Evolutionary conservation across 306 rosid species (phyloP), one percentile per base, ranked within the genome.

Genomic region (Pterocarpus macrocarpus): DNA sequence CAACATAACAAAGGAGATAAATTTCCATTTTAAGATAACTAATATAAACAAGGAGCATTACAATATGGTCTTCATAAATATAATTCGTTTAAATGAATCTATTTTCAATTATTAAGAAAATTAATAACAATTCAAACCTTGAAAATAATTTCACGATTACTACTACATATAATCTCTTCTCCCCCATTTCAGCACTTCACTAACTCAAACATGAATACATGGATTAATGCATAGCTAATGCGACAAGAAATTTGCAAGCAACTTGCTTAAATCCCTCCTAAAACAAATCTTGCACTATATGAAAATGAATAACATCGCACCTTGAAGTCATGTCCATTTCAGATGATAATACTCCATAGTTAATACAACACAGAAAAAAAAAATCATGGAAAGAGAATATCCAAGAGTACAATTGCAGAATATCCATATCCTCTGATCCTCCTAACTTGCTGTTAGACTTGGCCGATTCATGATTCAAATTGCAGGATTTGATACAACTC

Each of bases 371-470:
- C 6, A 47, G 15, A 22, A 39, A 36, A 30, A 76, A 75, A n/a
- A 13, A 69, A 32, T 76, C 12, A 43, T 17, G 34, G 32, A 76
- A 52, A 47, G 49, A 45, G 55, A 28, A 77, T 70, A 28, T 64
- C 13, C 33, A 2, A 83, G 80, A 77, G 4, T 36, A 50, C 57
- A 16, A 5, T 59, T 10, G 45, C 38, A 70, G 71, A 58, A 73
- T 32, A 73, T 38, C 28, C 53, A 73, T 41, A 45, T 11, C 36
- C 39, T 39, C 79, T 15, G 43, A 79, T 63, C 63, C 83, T 45
- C 64, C 44, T 11, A 44, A 15, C 61, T 36, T 50, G 58, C 1
- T 13, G 7, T 52, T 52, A 13, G 17, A 52, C n/a, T 47, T 52
- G 22, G 22, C 2, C 14, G 22, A 52, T 52, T 13, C 58, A 52